phyloP scores from a whole-genome alignment of 2,329 filamentous ascomycete genomes.

The Aspergillus awamori region DNA sequence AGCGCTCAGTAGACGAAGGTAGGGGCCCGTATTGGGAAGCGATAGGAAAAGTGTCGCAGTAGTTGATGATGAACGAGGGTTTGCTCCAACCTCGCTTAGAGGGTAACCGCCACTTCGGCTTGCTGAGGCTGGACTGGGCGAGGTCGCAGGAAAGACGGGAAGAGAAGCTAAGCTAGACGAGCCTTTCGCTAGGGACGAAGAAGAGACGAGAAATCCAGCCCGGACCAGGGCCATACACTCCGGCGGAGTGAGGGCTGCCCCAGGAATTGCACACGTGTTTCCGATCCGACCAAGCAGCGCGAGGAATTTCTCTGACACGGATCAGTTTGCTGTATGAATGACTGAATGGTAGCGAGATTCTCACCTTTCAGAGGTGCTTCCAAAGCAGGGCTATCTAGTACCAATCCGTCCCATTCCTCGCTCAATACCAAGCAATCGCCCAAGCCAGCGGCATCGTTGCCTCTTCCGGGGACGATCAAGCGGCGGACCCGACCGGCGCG shows the following conservation, averaged over 20 bases:
- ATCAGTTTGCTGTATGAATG: constrained; percentile 13
- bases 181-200: constrained; percentile 45
- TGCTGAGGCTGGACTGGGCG: constrained; percentile 25
- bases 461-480: constrained; percentile 60
- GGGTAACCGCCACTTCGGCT: constrained; percentile 27
- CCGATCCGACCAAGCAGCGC: constrained; percentile 51
- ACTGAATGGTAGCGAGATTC: background rate
- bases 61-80: constrained; percentile 20
- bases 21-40: constrained; percentile 62
- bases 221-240: constrained; percentile 55
- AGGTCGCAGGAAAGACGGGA: constrained; percentile 30
- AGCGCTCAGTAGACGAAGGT: constrained; percentile 59
- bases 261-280: constrained; percentile 50
- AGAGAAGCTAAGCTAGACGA: constrained; percentile 48
- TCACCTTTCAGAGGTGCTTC: constrained; percentile 40
- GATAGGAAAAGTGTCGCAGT: constrained; percentile 54
- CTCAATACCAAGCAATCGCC: constrained; percentile 62
- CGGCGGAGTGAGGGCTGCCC: constrained; percentile 47
- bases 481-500: constrained; percentile 56
- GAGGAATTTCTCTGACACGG: constrained; percentile 52
- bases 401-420: constrained; percentile 54
- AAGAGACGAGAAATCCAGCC: constrained; percentile 59
- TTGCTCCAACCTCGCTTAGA: background rate
- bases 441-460: constrained; percentile 57
- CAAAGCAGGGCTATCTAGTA: constrained; percentile 40